Base-by-base conservation (phyloP, 2,329 filamentous ascomycete species). In the Arachnopeziza araneosa region DNA sequence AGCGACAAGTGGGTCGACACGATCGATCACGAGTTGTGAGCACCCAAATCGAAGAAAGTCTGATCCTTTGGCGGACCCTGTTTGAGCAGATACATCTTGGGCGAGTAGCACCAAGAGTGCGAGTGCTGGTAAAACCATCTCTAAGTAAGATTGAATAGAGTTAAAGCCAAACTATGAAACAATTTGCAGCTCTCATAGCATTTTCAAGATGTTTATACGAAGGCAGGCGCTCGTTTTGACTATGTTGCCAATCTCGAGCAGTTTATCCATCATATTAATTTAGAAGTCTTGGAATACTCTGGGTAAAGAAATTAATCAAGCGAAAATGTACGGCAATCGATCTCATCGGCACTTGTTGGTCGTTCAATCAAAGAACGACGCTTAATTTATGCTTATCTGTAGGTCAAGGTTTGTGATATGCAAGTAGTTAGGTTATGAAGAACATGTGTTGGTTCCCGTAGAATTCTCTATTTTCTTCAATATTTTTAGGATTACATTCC, bases 11-110 rank as follows among this genome's bases (percentile, higher is more conserved):
- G 50, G 50, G 21, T 52, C 50, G 9, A 52, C 9, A 24, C 50
- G 50, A 8, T 52, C 50, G 22, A 24, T 52, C 8, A 52, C 50
- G 24, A 52, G 50, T 52, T 52, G 50, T 22, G 50, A 52, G 50
- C 50, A 52, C 6, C 21, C 21, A 24, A 52, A 52, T 23, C 50
- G 50, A 52, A 52, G 50, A 22, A 52, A 24, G 50, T 44, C 36
- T 44, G 36, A 44, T 44, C 36, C 36, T 44, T 44, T 44, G 17
- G 36, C 58, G 54, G 52, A 56, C 23, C 60, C 60, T 48, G 58
- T 61, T 55, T 64, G 63, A 14, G 63, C 59, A 58, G 32, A 32
- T 19, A 30, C 56, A 58, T 63, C 24, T 32, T 58, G 58, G 12
- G 60, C 50, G 48, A 61, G 59, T 22, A 64, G 50, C 44, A 44